Percentiles rank a stretch among this genome's conserved stretches.
Evolutionary conservation across 805 yeast species (phyloP).

Genomic region (Metschnikowia lochheadii): DNA sequence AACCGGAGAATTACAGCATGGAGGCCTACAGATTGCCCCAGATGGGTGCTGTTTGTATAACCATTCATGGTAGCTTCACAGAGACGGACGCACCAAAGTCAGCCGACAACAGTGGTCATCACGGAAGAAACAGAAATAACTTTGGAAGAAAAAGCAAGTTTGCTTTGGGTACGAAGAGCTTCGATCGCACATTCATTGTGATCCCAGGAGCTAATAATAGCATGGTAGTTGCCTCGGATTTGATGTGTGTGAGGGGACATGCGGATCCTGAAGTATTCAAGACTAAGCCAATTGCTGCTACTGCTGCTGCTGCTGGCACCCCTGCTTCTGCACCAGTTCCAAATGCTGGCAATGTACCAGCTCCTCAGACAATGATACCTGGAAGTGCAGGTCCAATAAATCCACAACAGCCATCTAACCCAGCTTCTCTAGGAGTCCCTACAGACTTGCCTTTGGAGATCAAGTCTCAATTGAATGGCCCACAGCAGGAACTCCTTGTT

Average conservation of each 20-base stretch:
- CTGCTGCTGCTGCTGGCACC: neutral
- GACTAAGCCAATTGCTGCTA: conserved; percentile 12
- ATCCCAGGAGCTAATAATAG: conserved; percentile 64
- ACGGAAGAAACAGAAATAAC: conserved; percentile 15
- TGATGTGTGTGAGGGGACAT: conserved; percentile 49
- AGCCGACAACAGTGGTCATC: conserved; percentile 18
- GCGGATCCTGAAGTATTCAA: conserved; percentile 14
- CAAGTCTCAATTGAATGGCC: conserved; percentile 44
- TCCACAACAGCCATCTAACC: conserved; percentile 7
- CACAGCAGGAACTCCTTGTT: conserved; percentile 61
- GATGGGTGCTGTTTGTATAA: conserved; percentile 71
- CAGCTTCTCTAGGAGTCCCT: conserved; percentile 13
- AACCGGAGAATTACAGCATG: conserved; percentile 66
- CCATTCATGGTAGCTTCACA: conserved; percentile 79
- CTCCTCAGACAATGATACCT: conserved; percentile 6
- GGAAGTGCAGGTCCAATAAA: conserved; percentile 1
- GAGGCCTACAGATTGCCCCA: conserved; percentile 72
- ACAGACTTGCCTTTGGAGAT: conserved; percentile 55
- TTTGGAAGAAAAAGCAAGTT: conserved; percentile 24
- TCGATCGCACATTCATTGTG: conserved; percentile 82
- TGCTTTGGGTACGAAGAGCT: conserved; percentile 59
- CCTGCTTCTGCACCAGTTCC: conserved; percentile 15
- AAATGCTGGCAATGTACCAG: neutral
- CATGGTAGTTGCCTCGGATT: conserved; percentile 83
- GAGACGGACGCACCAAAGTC: conserved; percentile 59